These are phyloP conservation scores for Skeletonema grethae DNA, from an alignment of 108 stramenopile species.

Conservation along the genomic window DNA sequence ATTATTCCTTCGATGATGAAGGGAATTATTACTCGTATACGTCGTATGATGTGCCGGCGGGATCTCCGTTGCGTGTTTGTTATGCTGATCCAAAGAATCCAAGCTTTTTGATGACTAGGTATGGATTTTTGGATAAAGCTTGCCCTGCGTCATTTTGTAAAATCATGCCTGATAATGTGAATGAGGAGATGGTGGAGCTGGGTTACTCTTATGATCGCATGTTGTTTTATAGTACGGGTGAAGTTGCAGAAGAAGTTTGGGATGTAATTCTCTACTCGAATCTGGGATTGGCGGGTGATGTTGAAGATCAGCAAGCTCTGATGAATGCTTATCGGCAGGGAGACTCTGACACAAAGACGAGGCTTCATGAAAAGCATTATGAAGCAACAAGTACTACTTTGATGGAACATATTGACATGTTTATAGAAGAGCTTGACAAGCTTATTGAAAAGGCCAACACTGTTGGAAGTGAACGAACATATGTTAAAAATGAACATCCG, in stretches of 20 bases:
- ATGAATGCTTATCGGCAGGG: constrained; percentile 50
- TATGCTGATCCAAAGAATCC: constrained; percentile 61
- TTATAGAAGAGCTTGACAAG: constrained; percentile 43
- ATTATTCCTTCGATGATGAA: constrained; percentile 37
- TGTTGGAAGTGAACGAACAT: not conserved
- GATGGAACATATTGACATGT: constrained; percentile 57
- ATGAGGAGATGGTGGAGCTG: constrained; percentile 35
- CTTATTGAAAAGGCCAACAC: constrained; percentile 31
- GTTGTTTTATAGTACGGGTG: constrained; percentile 47
- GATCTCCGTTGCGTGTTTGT: constrained; percentile 50
- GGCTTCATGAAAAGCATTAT: constrained; percentile 52
- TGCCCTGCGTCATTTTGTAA: constrained; percentile 59
- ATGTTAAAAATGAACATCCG: constrained; percentile 30
- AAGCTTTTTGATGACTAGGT: constrained; percentile 51
- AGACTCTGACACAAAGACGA: constrained; percentile 35
- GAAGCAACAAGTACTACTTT: constrained; percentile 43
- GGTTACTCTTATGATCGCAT: constrained; percentile 43
- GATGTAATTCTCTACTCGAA: constrained; percentile 28
- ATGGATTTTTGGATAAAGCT: constrained; percentile 64
- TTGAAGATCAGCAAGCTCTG: constrained; percentile 40
- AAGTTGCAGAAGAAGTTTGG: constrained; percentile 49
- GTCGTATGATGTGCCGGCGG: constrained; percentile 52
- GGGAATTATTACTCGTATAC: constrained; percentile 42
- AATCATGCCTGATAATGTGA: constrained; percentile 41
- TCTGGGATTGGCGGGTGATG: constrained; percentile 16